phyloP scores from a whole-genome alignment of 2,329 filamentous ascomycete genomes.

The Capronia coronata region DNA sequence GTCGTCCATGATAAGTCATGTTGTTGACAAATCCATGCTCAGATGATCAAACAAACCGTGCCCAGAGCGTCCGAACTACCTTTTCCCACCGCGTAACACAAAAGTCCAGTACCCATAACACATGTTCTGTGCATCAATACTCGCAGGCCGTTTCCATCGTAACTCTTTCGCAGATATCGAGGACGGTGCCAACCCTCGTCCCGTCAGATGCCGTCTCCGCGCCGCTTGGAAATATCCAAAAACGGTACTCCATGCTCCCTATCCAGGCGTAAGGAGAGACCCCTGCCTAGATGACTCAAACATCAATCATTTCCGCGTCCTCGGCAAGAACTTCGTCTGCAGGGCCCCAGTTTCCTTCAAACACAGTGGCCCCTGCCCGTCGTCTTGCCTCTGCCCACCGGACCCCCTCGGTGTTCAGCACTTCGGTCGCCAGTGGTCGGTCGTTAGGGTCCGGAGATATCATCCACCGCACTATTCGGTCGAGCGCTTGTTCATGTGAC shows the following conservation, averaged over 20 bases:
- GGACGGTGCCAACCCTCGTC: background rate
- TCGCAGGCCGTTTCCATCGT: conserved; percentile 5
- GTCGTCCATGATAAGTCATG: conserved; percentile 1
- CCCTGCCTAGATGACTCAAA: conserved; percentile 34
- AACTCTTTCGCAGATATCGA: conserved; percentile 2
- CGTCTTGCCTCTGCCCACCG: conserved; percentile 72
- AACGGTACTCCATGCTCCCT: background rate
- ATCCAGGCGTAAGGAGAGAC: conserved; percentile 15
- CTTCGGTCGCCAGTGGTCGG: conserved; percentile 66
- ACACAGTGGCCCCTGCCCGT: conserved; percentile 85
- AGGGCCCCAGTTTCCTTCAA: conserved; percentile 92
- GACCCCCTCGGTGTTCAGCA: conserved; percentile 67
- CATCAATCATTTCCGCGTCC: conserved; percentile 60
- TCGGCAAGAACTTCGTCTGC: conserved; percentile 55
- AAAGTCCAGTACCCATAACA: background rate
- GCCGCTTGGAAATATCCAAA: background rate
- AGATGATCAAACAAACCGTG: conserved; percentile 7
- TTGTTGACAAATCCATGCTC: background rate
- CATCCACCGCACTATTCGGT: conserved; percentile 82
- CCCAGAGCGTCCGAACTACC: background rate
- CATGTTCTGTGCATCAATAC: background rate
- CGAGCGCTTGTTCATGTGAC: conserved; percentile 65
- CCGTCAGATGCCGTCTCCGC: background rate
- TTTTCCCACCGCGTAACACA: background rate
- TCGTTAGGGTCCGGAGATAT: conserved; percentile 66